Conservation (phyloP, 768 basidiomycete species). For the Phylloporus sp. region DNA sequence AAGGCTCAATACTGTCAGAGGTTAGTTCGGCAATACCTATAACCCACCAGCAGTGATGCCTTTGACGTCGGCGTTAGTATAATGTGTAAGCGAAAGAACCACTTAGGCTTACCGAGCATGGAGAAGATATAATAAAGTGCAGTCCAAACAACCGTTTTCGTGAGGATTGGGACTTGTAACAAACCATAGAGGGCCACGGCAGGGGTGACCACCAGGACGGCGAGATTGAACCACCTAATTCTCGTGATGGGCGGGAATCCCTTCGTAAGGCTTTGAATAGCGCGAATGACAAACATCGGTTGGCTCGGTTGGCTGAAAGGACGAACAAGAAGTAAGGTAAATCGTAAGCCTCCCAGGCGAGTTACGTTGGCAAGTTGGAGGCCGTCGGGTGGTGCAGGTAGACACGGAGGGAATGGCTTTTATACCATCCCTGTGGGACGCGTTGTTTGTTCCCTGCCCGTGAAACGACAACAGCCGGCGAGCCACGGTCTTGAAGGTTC, state of each 20-base stretch:
- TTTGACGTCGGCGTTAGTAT: constrained; percentile 18
- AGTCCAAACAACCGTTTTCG: constrained; percentile 58
- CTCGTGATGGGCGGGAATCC: constrained; percentile 49
- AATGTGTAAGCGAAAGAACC: constrained; percentile 6
- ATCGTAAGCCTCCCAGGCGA: neutral
- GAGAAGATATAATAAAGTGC: constrained; percentile 77
- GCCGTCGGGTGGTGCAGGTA: constrained; percentile 14
- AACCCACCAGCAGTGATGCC: constrained; percentile 49
- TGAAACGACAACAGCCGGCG: constrained; percentile 19
- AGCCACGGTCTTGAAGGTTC: constrained; percentile 16
- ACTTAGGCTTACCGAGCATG: constrained; percentile 61
- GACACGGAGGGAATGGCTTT: constrained; percentile 16
- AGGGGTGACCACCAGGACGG: constrained; percentile 68
- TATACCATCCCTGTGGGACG: constrained; percentile 28
- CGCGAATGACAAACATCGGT: constrained; percentile 10
- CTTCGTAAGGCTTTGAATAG: constrained; percentile 15
- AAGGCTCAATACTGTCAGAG: constrained; percentile 3
- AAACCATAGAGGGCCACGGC: constrained; percentile 67
- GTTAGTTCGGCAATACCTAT: neutral
- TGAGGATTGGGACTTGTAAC: constrained; percentile 41
- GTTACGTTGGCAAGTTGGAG: constrained; percentile 10
- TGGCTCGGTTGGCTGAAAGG: neutral
- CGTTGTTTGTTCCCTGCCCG: constrained; percentile 9
- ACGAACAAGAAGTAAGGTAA: constrained; percentile 1
- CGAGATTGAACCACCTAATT: constrained; percentile 76